Evolutionary conservation across 2,329 filamentous ascomycete genomes (phyloP), one percentile per base, ranked within the genome.

Genomic region (Huntiella bhutanensis): DNA sequence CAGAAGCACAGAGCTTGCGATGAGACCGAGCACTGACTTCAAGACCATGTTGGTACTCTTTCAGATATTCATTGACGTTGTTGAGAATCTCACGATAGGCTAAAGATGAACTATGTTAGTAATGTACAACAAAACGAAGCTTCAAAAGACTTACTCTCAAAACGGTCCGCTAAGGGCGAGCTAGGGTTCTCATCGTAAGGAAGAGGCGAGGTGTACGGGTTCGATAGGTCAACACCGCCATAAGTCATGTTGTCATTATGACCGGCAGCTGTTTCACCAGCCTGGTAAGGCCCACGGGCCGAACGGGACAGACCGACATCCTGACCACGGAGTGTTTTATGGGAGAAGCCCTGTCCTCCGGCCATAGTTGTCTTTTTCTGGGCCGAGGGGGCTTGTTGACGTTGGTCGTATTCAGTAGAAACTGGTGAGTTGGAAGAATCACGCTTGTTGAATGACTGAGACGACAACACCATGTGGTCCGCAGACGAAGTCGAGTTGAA

Each of bases 21-120:
- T 93, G 68, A 5, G 80, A 75, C 60, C 95, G 96, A 22, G 82
- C 73, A 51, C 82, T 78, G 47, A 80, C 72, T 57, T 98, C 88
- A 61, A 95, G 95, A 41, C 87, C 83, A 43, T 73, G 73, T 58
- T 94, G 85, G 41, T 96, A 77, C 60, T 96, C 91, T 55, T 84
- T 79, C 60, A 95, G 96, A 60, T 94, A 96, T 48, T 82, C 67
- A 53, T 96, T 94, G 39, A 96, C 70, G 54, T 95, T 87, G 60
- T 96, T 96, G 45, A 98, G 72, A 11, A 95, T 73, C 65, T 93
- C 94, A 55, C 91, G 77, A 91, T 91, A 98, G 44, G 82, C 86
- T 92, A 54, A 46, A 39, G 36, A 39, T 4, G 28, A 4, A 17
- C 3, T 3, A 15, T 16, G 41, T 50, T 43, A 50, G 51, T 45